Base-by-base conservation (phyloP, 345 rosid species). In the Salix arbutifolia region DNA sequence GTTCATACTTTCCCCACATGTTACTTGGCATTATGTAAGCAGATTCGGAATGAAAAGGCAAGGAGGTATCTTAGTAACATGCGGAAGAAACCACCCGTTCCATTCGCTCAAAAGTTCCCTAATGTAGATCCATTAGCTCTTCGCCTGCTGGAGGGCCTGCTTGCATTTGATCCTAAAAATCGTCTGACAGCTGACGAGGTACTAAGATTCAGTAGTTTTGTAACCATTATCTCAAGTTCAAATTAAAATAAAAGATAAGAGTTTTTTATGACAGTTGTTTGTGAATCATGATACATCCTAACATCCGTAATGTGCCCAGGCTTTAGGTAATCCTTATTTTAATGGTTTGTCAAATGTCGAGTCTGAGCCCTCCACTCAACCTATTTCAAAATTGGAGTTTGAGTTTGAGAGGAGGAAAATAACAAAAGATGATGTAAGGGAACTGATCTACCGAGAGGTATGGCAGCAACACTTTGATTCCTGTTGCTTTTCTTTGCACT, bases 111-210 rank as follows among this genome's bases (percentile, higher is more conserved):
- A 48, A 96, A 93, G 83, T 96, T 96, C 85, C 97, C 94, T 66
- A 82, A 92, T 42, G 90, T 82, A 50, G 97, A 93, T 83, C 98
- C 92, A 18, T 68, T 90, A 85, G 98, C 98, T 81, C 90, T 93
- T 66, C 84, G 84, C 76, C 82, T 96, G 17, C 87, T 96, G 65
- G 90, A 90, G 83, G 91, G 86, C 71, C 80, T 96, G 26, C 90
- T 96, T 84, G 97, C 98, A 60, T 96, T 96, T 87, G 99, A 96
- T 92, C 97, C 99, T 3, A 96, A 96, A 85, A 98, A 96, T 81
- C 99, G 98, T 62, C 98, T 88, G 48, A 83, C 94, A 31, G 98
- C 99, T 75, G 97, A 91, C 78, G 98, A 90, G 80, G 98, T 92
- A 50, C 77, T 42, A 52, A 74, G 38, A 67, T 44, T 60, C n/a